A percentile compares a stretch with the other conserved stretches of the same genome.
phyloP scores from a whole-genome alignment of 768 basidiomycete species.

The Macrolepiota fuliginosa region DNA sequence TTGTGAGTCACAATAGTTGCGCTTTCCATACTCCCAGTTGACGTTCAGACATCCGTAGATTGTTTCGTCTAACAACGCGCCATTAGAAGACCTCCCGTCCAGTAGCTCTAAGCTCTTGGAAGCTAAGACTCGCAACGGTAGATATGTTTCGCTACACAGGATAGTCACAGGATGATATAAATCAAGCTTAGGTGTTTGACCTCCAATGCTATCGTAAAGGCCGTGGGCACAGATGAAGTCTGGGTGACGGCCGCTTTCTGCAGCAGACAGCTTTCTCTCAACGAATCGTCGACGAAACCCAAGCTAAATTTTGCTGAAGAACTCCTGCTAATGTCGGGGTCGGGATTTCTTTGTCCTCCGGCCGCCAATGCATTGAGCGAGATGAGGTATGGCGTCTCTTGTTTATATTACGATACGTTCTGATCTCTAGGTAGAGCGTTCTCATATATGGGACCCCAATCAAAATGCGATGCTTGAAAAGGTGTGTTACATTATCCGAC shows the following conservation, averaged over 20 bases:
- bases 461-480: constrained; percentile 83
- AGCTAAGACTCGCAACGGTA: constrained; percentile 68
- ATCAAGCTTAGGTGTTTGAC: constrained; percentile 48
- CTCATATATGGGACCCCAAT: constrained; percentile 79
- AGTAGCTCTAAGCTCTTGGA: constrained; percentile 51
- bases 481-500: constrained; percentile 31
- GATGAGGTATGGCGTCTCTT: constrained; percentile 50
- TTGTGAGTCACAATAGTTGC: background rate
- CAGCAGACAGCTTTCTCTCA: background rate
- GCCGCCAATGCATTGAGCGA: constrained; percentile 35
- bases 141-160: background rate
- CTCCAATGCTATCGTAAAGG: constrained; percentile 66
- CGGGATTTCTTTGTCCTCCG: constrained; percentile 45
- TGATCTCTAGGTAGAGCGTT: constrained; percentile 43
- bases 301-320: constrained; percentile 74
- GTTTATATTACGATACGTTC: background rate
- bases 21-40: background rate
- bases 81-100: constrained; percentile 51
- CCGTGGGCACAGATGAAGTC: constrained; percentile 70
- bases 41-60: constrained; percentile 23
- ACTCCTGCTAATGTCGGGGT: constrained; percentile 50
- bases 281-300: background rate
- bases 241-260: constrained; percentile 85
- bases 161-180: background rate
- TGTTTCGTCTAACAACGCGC: constrained; percentile 39